A percentile compares a stretch with the other conserved stretches of the same genome.
Evolutionary conservation across 208 protist species (phyloP).

Genomic region (Crithidia bombi): DNA sequence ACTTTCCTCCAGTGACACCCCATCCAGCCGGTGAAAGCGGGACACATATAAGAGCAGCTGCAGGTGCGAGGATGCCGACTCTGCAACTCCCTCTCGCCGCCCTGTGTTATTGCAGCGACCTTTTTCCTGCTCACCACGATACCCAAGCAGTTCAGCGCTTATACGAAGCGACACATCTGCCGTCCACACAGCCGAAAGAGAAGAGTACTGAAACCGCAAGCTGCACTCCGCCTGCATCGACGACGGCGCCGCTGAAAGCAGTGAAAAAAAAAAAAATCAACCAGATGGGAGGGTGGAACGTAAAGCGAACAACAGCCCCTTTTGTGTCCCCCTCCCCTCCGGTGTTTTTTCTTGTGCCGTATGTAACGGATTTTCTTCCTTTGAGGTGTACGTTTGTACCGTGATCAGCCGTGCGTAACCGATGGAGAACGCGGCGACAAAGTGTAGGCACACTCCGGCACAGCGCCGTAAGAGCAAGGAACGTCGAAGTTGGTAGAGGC

Average conservation of each 20-base stretch:
- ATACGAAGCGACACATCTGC: conserved; percentile 16
- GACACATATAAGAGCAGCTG: conserved; percentile 23
- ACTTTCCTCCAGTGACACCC: conserved; percentile 5
- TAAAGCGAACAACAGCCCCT: too few relatives aligned
- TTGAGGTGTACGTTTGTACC: too few relatives aligned
- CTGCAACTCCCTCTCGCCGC: background rate
- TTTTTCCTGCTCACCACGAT: background rate
- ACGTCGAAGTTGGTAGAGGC: too few relatives aligned
- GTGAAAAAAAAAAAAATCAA: conserved; percentile 29
- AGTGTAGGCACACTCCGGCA: too few relatives aligned
- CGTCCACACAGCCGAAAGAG: conserved; percentile 3
- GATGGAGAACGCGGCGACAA: too few relatives aligned
- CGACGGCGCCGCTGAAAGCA: background rate
- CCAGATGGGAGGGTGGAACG: too few relatives aligned
- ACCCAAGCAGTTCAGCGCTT: background rate
- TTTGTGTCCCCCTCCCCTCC: background rate
- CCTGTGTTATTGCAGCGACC: background rate
- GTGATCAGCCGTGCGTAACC: too few relatives aligned
- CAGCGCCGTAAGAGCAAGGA: too few relatives aligned
- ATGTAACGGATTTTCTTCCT: too few relatives aligned
- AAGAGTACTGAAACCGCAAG: conserved; percentile 14
- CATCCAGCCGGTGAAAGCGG: conserved; percentile 8
- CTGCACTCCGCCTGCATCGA: conserved; percentile 26
- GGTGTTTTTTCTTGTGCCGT: too few relatives aligned
- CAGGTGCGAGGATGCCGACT: background rate